Evolutionary conservation across 257 asterid species (phyloP), one percentile per base, ranked within the genome.

Genomic region (Asclepias syriaca): DNA sequence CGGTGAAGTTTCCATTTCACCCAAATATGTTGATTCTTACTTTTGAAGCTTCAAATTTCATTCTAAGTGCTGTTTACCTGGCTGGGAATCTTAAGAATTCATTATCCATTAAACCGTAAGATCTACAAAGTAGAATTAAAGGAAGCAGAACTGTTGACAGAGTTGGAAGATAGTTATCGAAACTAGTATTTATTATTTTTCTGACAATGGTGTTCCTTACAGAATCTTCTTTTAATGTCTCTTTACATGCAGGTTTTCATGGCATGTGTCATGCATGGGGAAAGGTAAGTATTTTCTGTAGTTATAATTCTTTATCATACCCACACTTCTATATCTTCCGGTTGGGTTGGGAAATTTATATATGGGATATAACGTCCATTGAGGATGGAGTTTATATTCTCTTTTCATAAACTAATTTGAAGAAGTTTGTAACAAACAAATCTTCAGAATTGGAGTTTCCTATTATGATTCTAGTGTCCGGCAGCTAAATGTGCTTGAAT

Each of bases 261-360:
- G 99, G 97, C 99, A 46, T 89, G 97, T 81, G 70, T 94, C 84
- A 82, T 82, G 88, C 83, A 87, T 16, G 96, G 97, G 71, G 87
- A 82, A 71, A 94, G 99, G 99, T 94, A 80, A 81, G 69, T 37
- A 6, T 71, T 63, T 67, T 32, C 16, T 6, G 29, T 14, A 43
- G 15, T 64, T 13, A 24, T 63, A 14, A 16, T 34, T 34, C 49
- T 63, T 48, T 24, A 8, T 16, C 16, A 19, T 61, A 46, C 22
- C 14, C 4, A 63, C 14, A 34, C 2, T 34, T 32, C 7, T 63
- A 34, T 60, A 39, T 16, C 57, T 7, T 12, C 32, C 63, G 6
- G 29, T 24, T 24, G 53, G 53, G 18, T 24, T 40, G 43, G 37
- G 55, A 24, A 59, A 11, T 19, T 49, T 9, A 46, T 59, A 1